These are phyloP conservation scores for Pochonia chlamydosporia DNA, from an alignment of 2,329 filamentous ascomycete species.

Conservation along the genomic window DNA sequence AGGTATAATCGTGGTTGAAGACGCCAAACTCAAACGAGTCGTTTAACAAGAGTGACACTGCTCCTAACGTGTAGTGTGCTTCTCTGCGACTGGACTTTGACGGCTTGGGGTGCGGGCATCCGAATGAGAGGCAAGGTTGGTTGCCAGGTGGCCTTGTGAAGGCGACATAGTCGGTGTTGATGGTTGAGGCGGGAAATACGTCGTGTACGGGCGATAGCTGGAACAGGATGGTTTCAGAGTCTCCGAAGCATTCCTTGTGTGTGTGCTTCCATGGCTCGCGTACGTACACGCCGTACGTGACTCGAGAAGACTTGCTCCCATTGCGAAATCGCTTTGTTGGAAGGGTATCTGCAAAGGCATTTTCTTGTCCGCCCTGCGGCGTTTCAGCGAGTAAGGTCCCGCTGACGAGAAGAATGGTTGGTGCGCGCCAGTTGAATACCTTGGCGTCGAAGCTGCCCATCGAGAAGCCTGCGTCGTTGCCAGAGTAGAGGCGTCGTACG, in stretches of 20 bases:
- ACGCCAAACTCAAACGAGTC: slow-evolving; percentile 70
- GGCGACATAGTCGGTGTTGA: slow-evolving; percentile 62
- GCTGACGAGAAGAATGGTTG: slow-evolving; percentile 65
- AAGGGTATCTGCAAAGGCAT: slow-evolving; percentile 54
- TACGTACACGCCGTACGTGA: slow-evolving; percentile 65
- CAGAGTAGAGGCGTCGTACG: slow-evolving; percentile 63
- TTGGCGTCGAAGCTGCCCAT: slow-evolving; percentile 72
- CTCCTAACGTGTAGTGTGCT: slow-evolving; percentile 47
- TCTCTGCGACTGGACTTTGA: slow-evolving; percentile 39
- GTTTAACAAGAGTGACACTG: slow-evolving; percentile 63
- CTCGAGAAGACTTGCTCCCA: slow-evolving; percentile 40
- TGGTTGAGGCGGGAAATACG: slow-evolving; percentile 58
- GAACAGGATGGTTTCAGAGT: slow-evolving; percentile 58
- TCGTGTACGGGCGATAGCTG: slow-evolving; percentile 68
- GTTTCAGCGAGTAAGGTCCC: slow-evolving; percentile 53
- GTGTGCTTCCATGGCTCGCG: slow-evolving; percentile 64
- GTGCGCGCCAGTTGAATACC: slow-evolving; percentile 72
- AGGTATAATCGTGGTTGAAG: slow-evolving; percentile 62
- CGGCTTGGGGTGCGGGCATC: slow-evolving; percentile 48
- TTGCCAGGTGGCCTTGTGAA: slow-evolving; percentile 59
- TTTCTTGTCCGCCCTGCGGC: slow-evolving; percentile 45
- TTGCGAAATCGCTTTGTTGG: slow-evolving; percentile 56
- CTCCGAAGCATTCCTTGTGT: slow-evolving; percentile 62
- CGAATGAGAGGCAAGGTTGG: slow-evolving; percentile 58
- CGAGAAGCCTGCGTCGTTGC: slow-evolving; percentile 65